Percentiles rank a stretch among this genome's conserved stretches.
Evolutionary conservation across 441 rosid species (phyloP).

Genomic region (Populus hybrid): DNA sequence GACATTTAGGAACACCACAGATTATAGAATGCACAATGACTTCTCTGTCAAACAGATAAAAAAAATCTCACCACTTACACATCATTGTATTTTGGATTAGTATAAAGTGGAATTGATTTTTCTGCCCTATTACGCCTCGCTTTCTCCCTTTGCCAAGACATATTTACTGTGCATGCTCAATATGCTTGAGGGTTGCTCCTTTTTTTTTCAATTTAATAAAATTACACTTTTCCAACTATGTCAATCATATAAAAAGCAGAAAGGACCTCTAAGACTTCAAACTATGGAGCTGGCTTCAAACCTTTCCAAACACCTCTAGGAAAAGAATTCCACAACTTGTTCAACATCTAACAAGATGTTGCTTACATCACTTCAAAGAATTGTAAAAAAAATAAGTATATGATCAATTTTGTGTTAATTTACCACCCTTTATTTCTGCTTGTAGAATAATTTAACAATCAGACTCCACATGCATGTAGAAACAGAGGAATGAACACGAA

Average conservation of each 20-base stretch:
- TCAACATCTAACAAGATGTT: slow-evolving; percentile 3
- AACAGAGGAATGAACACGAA: slow-evolving; percentile 15
- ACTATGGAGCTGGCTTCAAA: background rate
- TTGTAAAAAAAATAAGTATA: too few species aligned
- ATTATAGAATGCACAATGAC: background rate
- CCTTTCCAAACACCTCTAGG: background rate
- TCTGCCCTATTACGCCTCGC: too few species aligned
- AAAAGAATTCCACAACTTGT: background rate
- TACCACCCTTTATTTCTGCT: background rate
- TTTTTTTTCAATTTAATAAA: background rate
- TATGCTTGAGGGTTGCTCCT: background rate
- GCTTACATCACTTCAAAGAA: background rate
- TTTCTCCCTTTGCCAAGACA: too few species aligned
- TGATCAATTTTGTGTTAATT: background rate
- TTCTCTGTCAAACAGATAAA: too few species aligned
- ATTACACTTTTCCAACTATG: background rate
- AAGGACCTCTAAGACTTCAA: background rate
- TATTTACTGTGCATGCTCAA: too few species aligned
- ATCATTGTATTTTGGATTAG: too few species aligned
- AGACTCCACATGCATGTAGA: background rate
- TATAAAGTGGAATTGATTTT: too few species aligned
- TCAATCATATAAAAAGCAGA: background rate
- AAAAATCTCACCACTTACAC: too few species aligned
- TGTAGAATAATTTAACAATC: background rate
- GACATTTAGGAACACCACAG: background rate